Conservation (phyloP, 495 filamentous ascomycete species). For the Aspergillus campestris region DNA sequence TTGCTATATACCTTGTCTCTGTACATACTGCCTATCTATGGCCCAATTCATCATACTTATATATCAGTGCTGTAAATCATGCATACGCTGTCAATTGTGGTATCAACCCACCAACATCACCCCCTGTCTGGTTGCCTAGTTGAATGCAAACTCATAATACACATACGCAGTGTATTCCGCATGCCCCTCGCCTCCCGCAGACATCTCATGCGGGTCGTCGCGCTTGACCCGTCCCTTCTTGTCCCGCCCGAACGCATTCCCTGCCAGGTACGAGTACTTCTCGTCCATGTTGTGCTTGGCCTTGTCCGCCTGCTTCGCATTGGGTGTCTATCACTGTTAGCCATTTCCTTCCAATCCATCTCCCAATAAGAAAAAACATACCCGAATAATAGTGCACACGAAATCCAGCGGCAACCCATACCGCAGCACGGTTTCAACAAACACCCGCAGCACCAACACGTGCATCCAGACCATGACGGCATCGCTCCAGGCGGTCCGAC, state of each 20-base stretch:
- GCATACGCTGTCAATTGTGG: no score
- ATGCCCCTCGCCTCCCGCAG: constrained; percentile 58
- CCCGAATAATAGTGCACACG: constrained; percentile 74
- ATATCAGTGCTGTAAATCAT: constrained; percentile 1
- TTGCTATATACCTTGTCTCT: no score
- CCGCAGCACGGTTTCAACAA: constrained; percentile 91
- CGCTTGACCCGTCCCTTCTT: constrained; percentile 86
- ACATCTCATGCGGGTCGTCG: constrained; percentile 84
- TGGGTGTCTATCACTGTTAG: constrained; percentile 51
- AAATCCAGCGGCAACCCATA: constrained; percentile 89
- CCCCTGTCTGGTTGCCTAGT: no score
- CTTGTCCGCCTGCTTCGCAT: constrained; percentile 68
- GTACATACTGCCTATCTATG: no score
- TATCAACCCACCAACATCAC: no score
- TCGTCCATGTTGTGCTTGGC: constrained; percentile 73
- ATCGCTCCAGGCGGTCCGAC: constrained; percentile 84
- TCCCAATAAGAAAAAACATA: constrained; percentile 34
- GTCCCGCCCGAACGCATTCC: constrained; percentile 89
- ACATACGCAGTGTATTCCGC: constrained; percentile 93
- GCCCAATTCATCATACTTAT: not conserved
- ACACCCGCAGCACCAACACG: constrained; percentile 81
- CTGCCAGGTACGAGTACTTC: constrained; percentile 84
- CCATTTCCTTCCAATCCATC: not conserved
- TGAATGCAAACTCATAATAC: constrained; percentile 89
- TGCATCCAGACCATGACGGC: constrained; percentile 92